Evolutionary conservation across 2,329 filamentous ascomycete genomes (phyloP).

Genomic region (Alternaria longipes): DNA sequence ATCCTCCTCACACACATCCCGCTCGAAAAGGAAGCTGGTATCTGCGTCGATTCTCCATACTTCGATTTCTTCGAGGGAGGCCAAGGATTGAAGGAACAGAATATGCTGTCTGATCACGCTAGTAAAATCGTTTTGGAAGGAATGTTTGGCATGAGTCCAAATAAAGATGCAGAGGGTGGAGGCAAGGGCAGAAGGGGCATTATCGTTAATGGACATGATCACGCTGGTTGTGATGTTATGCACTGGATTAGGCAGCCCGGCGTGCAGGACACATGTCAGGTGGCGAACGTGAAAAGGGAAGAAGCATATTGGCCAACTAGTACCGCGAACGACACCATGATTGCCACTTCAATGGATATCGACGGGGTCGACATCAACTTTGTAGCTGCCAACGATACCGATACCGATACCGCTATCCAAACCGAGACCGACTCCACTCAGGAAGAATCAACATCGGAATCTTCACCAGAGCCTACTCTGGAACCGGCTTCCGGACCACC

Average conservation of each 20-base stretch:
- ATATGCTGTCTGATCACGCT: conserved; percentile 79
- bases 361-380: conserved; percentile 6
- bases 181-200: conserved; percentile 78
- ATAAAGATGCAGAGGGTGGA: conserved; percentile 64
- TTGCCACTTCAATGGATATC: not conserved
- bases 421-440: not conserved
- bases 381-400: conserved; percentile 13
- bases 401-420: not conserved
- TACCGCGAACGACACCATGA: conserved; percentile 10
- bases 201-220: conserved; percentile 92
- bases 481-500: conserved; percentile 3
- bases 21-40: conserved; percentile 79
- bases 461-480: conserved; percentile 4
- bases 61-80: conserved; percentile 78
- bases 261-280: conserved; percentile 17
- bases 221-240: conserved; percentile 89
- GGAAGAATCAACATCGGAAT: conserved; percentile 3
- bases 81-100: conserved; percentile 84
- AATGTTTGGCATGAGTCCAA: conserved; percentile 78
- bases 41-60: conserved; percentile 85
- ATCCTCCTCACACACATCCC: conserved; percentile 92
- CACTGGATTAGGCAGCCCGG: conserved; percentile 65
- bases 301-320: conserved; percentile 29
- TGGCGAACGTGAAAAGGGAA: conserved; percentile 14
- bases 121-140: conserved; percentile 79